phyloP scores from a whole-genome alignment of 2,329 filamentous ascomycete genomes.

The Trichoderma asperellum region DNA sequence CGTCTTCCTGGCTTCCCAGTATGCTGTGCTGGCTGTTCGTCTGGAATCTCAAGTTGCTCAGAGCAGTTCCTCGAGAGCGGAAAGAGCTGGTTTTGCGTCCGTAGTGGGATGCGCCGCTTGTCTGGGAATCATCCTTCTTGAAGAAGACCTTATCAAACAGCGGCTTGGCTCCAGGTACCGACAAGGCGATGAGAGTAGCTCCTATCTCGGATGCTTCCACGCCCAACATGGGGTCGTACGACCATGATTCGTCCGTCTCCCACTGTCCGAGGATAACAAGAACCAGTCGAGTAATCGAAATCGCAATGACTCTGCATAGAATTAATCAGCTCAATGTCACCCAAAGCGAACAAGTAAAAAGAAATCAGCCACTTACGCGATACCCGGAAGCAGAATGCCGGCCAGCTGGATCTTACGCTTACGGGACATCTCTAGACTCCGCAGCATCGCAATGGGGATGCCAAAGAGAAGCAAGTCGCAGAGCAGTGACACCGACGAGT shows the following conservation, averaged over 20 bases:
- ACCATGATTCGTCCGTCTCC: slow-evolving; percentile 54
- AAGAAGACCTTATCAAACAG: slow-evolving; percentile 46
- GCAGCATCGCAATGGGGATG: slow-evolving; percentile 54
- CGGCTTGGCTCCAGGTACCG: slow-evolving; percentile 55
- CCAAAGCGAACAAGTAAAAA: neutral
- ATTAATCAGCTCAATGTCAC: neutral
- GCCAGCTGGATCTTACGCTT: slow-evolving; percentile 53
- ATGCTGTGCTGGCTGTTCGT: slow-evolving; percentile 37
- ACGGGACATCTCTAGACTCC: slow-evolving; percentile 48
- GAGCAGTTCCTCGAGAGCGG: slow-evolving; percentile 36
- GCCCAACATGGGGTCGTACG: slow-evolving; percentile 54
- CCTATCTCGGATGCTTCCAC: slow-evolving; percentile 57
- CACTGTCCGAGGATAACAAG: slow-evolving; percentile 54
- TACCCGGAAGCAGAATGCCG: slow-evolving; percentile 53
- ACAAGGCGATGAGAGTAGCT: slow-evolving; percentile 54
- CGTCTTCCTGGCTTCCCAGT: slow-evolving; percentile 34
- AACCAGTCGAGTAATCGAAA: slow-evolving; percentile 52
- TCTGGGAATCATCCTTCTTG: slow-evolving; percentile 33
- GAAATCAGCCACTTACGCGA: slow-evolving; percentile 44
- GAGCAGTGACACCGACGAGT: slow-evolving; percentile 53
- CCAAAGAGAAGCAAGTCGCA: slow-evolving; percentile 56
- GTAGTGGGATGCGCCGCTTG: slow-evolving; percentile 35
- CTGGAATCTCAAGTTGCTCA: slow-evolving; percentile 39
- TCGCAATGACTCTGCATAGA: slow-evolving; percentile 50
- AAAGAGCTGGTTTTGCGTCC: slow-evolving; percentile 32